These are phyloP conservation scores for Alternaria panax DNA, from an alignment of 2,329 filamentous ascomycete genomes.

Conservation along the genomic window DNA sequence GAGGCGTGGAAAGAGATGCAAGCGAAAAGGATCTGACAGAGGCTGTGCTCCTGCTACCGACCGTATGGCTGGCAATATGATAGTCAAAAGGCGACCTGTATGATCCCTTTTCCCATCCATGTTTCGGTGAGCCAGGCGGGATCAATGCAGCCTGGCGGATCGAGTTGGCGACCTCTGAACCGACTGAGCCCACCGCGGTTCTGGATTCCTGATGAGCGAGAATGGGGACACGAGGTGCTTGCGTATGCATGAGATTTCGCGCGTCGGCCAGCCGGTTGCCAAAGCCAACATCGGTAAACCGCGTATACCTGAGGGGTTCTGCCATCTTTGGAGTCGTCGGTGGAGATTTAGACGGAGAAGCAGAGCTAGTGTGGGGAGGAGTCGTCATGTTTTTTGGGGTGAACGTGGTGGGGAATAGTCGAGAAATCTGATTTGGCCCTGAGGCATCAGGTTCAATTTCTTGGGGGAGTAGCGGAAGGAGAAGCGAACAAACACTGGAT, in stretches of 20 bases:
- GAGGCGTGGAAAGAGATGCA: neutral
- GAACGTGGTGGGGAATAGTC: neutral
- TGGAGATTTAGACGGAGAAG: neutral
- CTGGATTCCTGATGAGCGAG: neutral
- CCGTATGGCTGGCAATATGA: neutral
- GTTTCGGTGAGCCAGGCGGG: neutral
- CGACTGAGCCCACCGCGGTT: neutral
- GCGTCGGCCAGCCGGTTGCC: slow-evolving; percentile 15
- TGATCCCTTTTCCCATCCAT: slow-evolving; percentile 4
- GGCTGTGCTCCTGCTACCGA: neutral
- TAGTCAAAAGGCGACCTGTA: slow-evolving; percentile 12
- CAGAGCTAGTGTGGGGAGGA: neutral
- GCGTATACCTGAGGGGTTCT: neutral
- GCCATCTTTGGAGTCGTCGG: neutral
- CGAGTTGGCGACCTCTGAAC: neutral
- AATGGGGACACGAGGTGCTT: slow-evolving; percentile 1
- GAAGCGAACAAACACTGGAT: neutral
- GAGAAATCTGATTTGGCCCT: neutral
- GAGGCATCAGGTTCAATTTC: neutral
- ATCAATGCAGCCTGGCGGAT: neutral
- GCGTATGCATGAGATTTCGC: slow-evolving; percentile 8
- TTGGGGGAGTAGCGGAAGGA: neutral
- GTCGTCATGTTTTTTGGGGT: neutral
- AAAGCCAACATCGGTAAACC: neutral
- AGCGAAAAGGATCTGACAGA: neutral